phyloP scores from a whole-genome alignment of 75 land plant genomes.

The Sequoiadendron giganteum region DNA sequence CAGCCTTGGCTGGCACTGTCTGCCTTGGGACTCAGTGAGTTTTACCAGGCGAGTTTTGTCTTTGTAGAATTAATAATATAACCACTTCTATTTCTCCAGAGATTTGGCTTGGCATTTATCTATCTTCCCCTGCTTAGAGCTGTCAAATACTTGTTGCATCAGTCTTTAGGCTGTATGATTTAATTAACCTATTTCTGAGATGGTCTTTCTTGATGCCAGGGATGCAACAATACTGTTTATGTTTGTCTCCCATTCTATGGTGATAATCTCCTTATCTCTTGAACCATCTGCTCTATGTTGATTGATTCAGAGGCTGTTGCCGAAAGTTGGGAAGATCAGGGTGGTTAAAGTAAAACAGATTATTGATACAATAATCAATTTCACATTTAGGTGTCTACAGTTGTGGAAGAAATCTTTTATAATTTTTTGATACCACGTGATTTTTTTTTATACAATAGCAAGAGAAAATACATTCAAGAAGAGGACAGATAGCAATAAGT shows the following conservation, averaged over 20 bases:
- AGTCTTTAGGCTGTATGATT: not conserved
- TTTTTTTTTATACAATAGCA: not conserved
- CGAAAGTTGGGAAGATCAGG: not conserved
- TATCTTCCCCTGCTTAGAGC: not conserved
- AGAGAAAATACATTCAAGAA: not conserved
- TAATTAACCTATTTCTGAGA: not conserved
- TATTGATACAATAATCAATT: not conserved
- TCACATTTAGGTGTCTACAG: not conserved
- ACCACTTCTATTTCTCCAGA: not conserved
- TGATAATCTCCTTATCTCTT: not conserved
- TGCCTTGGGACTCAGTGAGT: no score
- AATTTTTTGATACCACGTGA: not conserved
- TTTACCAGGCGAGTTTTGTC: no score
- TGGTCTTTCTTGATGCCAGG: not conserved
- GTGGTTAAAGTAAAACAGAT: not conserved
- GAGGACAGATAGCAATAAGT: not conserved
- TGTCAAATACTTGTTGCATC: not conserved
- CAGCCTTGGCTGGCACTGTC: no score
- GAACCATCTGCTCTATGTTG: not conserved
- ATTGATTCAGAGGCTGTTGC: not conserved
- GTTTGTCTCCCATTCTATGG: not conserved
- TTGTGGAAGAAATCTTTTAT: not conserved
- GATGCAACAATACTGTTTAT: not conserved
- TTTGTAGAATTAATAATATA: no score
- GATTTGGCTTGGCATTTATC: not conserved